Evolutionary conservation across 257 asterid species (phyloP).

Genomic region (Avicennia marina): DNA sequence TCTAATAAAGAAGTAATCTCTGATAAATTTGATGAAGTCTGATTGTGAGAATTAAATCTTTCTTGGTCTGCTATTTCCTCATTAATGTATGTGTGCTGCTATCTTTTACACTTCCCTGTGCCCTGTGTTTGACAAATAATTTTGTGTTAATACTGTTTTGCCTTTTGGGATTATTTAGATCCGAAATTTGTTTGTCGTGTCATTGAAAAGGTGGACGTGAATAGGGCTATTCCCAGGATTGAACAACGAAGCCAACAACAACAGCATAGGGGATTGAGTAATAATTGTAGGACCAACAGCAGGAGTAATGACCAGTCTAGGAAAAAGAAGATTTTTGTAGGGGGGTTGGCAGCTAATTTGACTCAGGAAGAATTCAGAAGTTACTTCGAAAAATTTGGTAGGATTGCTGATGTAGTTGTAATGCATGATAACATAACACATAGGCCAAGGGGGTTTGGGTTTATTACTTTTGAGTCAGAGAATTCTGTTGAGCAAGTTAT

Average conservation of each 20-base stretch:
- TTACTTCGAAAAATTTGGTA: slow-evolving; percentile 81
- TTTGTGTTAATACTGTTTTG: neutral
- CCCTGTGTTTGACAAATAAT: no score
- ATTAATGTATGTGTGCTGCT: no score
- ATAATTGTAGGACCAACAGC: slow-evolving; percentile 35
- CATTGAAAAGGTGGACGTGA: slow-evolving; percentile 73
- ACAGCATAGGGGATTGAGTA: slow-evolving; percentile 38
- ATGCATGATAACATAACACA: slow-evolving; percentile 80
- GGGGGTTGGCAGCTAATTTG: slow-evolving; percentile 78
- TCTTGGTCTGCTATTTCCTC: no score
- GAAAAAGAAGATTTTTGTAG: slow-evolving; percentile 91
- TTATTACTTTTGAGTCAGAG: slow-evolving; percentile 76
- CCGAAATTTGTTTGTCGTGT: neutral
- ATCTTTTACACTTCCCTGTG: no score
- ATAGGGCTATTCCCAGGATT: slow-evolving; percentile 78
- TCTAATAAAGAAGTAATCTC: no score
- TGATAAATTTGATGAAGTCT: no score
- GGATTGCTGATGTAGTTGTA: slow-evolving; percentile 81
- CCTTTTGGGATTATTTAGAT: neutral
- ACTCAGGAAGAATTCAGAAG: slow-evolving; percentile 75
- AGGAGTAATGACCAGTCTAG: slow-evolving; percentile 56
- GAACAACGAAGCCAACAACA: slow-evolving; percentile 59
- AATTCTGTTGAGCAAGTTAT: slow-evolving; percentile 76
- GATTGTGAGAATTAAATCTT: no score
- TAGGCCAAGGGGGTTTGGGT: slow-evolving; percentile 93